phyloP scores from a whole-genome alignment of 78 protist species.

The Protostelium mycophagum region DNA sequence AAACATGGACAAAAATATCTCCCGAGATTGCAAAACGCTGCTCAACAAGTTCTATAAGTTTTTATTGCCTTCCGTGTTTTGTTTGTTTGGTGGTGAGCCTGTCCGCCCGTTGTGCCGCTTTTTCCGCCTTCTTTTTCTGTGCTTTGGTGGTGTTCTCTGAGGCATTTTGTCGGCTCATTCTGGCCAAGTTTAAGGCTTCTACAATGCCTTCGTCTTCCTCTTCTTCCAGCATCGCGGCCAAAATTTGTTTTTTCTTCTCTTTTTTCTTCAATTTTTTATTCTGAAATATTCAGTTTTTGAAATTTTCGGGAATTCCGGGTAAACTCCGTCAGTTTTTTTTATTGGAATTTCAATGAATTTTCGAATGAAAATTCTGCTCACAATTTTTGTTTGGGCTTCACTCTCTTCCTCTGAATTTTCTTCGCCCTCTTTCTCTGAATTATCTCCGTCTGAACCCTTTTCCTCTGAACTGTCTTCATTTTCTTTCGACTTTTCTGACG shows the following conservation, averaged over 20 bases:
- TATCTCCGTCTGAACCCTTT: no score
- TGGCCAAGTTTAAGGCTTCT: background rate
- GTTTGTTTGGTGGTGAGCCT: background rate
- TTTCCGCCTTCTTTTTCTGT: background rate
- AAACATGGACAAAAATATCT: no score
- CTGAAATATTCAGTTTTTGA: background rate
- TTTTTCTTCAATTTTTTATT: background rate
- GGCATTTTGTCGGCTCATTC: background rate
- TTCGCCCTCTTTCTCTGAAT: background rate
- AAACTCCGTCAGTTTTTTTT: no score
- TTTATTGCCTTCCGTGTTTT: no score
- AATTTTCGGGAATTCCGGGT: background rate
- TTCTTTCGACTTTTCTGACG: background rate
- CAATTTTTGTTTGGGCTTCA: no score
- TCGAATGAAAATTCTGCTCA: no score
- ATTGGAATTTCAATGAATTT: no score
- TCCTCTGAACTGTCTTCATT: background rate
- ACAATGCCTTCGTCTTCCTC: background rate
- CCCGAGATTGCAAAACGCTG: no score
- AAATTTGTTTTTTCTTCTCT: background rate
- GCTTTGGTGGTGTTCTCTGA: background rate
- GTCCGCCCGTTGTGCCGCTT: background rate
- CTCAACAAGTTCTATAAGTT: no score
- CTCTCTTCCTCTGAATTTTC: no score
- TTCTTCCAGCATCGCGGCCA: background rate